phyloP scores from a whole-genome alignment of 306 rosid species.

The Citrullus mucosospermus region DNA sequence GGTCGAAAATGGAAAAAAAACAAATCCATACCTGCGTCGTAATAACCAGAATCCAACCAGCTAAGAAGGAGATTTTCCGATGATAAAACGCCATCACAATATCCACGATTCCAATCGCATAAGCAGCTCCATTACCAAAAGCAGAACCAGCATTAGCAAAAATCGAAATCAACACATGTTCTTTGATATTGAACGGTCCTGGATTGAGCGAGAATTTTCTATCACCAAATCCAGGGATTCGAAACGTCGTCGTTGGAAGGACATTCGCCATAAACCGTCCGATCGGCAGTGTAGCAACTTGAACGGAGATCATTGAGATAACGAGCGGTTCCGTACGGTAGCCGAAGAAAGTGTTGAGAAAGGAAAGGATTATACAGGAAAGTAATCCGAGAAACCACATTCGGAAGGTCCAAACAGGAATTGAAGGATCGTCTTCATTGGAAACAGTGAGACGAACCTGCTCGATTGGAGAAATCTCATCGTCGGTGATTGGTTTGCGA shows the following conservation, averaged over 20 bases:
- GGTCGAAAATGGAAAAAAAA: not conserved
- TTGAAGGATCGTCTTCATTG: slow-evolving; percentile 45
- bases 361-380: slow-evolving; percentile 53
- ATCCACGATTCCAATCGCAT: slow-evolving; percentile 20
- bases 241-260: slow-evolving; percentile 31
- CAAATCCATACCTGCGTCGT: slow-evolving; percentile 17
- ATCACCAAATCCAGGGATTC: slow-evolving; percentile 31
- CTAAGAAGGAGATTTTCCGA: slow-evolving; percentile 17
- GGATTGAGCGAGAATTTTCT: slow-evolving; percentile 19
- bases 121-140: slow-evolving; percentile 37
- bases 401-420: slow-evolving; percentile 78
- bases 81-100: slow-evolving; percentile 22
- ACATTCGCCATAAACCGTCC: slow-evolving; percentile 51
- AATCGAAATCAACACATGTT: slow-evolving; percentile 27
- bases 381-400: slow-evolving; percentile 69
- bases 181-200: slow-evolving; percentile 27
- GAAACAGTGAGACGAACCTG: slow-evolving; percentile 64
- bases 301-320: slow-evolving; percentile 51
- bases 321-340: slow-evolving; percentile 58
- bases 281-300: slow-evolving; percentile 46
- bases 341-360: slow-evolving; percentile 73
- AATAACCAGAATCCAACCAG: slow-evolving; percentile 18
- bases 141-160: slow-evolving; percentile 33
- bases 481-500: not conserved
- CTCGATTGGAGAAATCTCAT: slow-evolving; percentile 49